Base-by-base conservation (phyloP, 2,329 filamentous ascomycete species). In the Epichloe elymi region DNA sequence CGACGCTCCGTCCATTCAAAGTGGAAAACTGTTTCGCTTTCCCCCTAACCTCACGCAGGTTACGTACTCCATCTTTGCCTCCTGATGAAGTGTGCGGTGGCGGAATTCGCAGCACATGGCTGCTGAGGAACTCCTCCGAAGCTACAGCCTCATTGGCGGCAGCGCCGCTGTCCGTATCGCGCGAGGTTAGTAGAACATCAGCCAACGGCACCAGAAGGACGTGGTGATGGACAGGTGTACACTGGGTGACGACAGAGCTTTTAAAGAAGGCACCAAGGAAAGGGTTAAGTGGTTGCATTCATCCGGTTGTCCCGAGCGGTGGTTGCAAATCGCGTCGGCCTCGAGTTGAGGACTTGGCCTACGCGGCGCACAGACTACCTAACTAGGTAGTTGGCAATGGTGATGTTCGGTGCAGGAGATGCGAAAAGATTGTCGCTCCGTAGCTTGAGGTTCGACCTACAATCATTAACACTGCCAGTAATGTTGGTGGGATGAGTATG, bases 181-280 rank as follows among this genome's bases (percentile, higher is more conserved):
- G 86, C 66, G 82, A 84, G 63, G 85, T 87, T 63, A 95, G 79
- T 63, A 98, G 82, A 59, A 89, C 85, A 70, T 97, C 91, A 64
- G 91, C 96, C 50, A 86, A 86, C 45, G 93, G 93, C 38, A 97
- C 91, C 48, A 98, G 84, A 51, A 98, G 80, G 61, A 98, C 82
- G 75, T 97, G 88, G 68, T 95, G 88, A 69, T 93, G 86, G 57
- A 89, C 79, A 51, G 93, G 90, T 56, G 84, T 81, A 76, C 93
- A 97, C 82, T 97, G 91, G 63, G 85, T 76, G 60, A 86, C 85
- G 66, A 96, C 79, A 68, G 88, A 83, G 80, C 89, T 97, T 75
- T 88, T 89, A 79, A 96, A 96, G 82, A 98, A 97, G 78, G 91
- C 89, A 76, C 87, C 85, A 70, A 98, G 79, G 73, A 96, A 97